Base-by-base conservation (phyloP, 1,139 yeast genomes). In the Candida sojae region DNA sequence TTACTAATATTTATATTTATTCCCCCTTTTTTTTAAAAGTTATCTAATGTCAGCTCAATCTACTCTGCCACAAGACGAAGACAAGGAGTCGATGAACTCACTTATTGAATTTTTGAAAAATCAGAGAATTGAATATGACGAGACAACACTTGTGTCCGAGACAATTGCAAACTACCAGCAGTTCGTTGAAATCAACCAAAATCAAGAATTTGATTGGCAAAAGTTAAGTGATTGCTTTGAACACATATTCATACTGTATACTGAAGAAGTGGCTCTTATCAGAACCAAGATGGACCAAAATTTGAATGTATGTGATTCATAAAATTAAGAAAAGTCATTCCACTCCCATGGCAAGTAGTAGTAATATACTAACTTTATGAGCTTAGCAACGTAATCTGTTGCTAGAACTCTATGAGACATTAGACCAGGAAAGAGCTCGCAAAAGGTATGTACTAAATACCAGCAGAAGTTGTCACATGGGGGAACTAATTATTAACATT, bases 381-480 rank as follows among this genome's bases (percentile, higher is more conserved):
- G 21, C 21, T 17, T 23, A 42, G 48, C 25, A 45, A 28, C 44
- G 48, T 5, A 57, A 51, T 32, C 51, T 57, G 17, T 61, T 66
- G 64, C 61, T 60, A 45, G 66, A 61, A 41, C 42, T 60, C 6
- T 57, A 54, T 5, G 61, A 55, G 42, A 48, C 56, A 10, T 43
- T 58, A 32, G 68, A 64, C 44, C 54, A 58, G 25, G 63, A 59
- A 48, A 53, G 57, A 33, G 60, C 61, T 7, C 54, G 58, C n/a
- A 53, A 52, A 29, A 53, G 52, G 58, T 53, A 51, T 44, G 57
- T 51, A 28, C 21, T 17, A 17, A 17, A 17, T 17, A 17, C 3
- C 21, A 17, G 21, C 21, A 17, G 21, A 2, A 17, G 2, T 2
- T 6, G 13, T 13, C 23, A 12, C 23, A n/a, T 10, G 5, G 9